Base-by-base conservation (phyloP, 306 rosid genomes). In the Phaseolus lunatus region DNA sequence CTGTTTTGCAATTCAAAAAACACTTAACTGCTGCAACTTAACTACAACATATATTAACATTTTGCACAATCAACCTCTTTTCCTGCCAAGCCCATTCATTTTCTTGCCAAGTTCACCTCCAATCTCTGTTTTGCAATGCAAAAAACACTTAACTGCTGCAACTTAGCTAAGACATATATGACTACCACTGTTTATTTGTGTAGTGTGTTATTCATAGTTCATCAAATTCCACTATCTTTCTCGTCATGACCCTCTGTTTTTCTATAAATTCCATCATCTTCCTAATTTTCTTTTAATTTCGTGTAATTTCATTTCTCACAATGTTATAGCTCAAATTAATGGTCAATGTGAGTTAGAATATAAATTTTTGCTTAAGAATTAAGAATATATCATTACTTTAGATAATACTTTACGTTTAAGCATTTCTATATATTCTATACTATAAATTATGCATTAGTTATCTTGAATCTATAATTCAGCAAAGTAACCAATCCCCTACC, bases 101-200 rank as follows among this genome's bases (percentile, higher is more conserved):
- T 59, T 58, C 67, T 29, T 8, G 69, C 48, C 14, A 33, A 35
- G n/a, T 26, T 18, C 70, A 64, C 45, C 70, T 37, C 70, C 50
- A 39, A 39, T 39, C 70, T 65, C 31, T n/a, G n/a, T 39, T 65
- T 65, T 65, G 31, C 49, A 65, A 16, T 39, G 10, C 31, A 65
- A 65, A 37, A 65, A 39, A 65, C 50, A 64, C 45, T 64, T 64
- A 37, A 64, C 26, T 35, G 70, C 29, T 18, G 70, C 70, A 64
- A 18, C 49, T 64, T 64, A 64, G 18, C 49, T 35, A 35, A 15
- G 69, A 64, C 10, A 64, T 64, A 35, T 1, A 18, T 4, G 41
- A n/a, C 26, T 9, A 64, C 37, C 49, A 18, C 20, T 19, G n/a
- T 18, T 64, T 64, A n/a, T 64, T 64, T 10, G n/a, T 4, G 18